Evolutionary conservation across 2,329 filamentous ascomycete genomes (phyloP), one percentile per base, ranked within the genome.

Genomic region (Ceratocystis huliohia): DNA sequence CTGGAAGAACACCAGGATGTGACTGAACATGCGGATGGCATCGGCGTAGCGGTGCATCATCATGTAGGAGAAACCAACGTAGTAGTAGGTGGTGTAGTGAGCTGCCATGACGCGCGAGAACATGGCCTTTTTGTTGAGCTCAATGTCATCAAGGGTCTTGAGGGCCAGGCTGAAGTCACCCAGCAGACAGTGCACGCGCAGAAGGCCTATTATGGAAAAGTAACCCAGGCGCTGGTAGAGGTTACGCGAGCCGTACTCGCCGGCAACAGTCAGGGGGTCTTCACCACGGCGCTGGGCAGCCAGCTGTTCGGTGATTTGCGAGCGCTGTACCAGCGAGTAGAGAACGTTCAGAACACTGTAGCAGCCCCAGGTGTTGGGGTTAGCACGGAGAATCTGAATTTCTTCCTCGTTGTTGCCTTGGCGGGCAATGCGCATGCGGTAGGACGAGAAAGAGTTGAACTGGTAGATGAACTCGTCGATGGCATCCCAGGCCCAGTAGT

Each of bases 401-500:
- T 99, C 94, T 78, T 97, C 94, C 75, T 91, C 89, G 77, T 93
- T 96, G 76, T 88, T 80, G 77, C 85, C 81, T 81, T 87, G 82
- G 68, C 91, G 85, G 70, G 94, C 94, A 72, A 96, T 86, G 71
- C 91, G 88, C 77, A 95, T 91, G 74, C 94, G 87, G 84, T 96
- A 96, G 70, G 91, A 91, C 76, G 91, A 97, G 83, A 99, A 99
- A 68, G 92, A 95, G 83, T 99, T 96, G 83, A 99, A 99, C 78
- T 99, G 94, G 82, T 99, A 99, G 80, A 99, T 97, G 81, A 99
- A 99, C 79, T 99, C 94, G 78, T 99, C 94, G 79, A 99, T 96
- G 72, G 97, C 93, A 77, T 99, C 94, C 94, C 94, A 99, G 53
- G 94, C 94, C 94, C 94, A 99, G 81, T 93, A 96, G 80, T 96